phyloP scores from a whole-genome alignment of 2,329 filamentous ascomycete species.

The Beauveria pseudobassiana region DNA sequence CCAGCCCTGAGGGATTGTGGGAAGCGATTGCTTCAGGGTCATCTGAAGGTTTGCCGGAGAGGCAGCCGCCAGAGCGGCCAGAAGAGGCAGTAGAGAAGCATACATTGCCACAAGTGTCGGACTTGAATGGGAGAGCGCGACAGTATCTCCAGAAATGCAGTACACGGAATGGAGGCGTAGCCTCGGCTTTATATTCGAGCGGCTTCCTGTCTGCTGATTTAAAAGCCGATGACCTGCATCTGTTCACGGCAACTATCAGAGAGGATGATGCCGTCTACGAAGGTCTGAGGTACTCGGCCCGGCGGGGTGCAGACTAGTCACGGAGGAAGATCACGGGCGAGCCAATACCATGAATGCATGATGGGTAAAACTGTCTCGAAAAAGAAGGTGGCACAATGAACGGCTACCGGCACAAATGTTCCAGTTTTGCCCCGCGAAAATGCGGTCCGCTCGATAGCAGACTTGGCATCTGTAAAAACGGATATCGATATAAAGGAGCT shows the following conservation, averaged over 20 bases:
- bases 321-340: background rate
- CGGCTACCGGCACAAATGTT: conserved; percentile 4
- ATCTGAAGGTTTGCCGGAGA: conserved; percentile 7
- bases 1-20: conserved; percentile 6
- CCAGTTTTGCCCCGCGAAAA: conserved; percentile 1
- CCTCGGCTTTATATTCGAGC: background rate
- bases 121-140: background rate
- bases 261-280: background rate
- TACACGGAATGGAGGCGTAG: background rate
- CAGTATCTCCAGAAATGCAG: background rate
- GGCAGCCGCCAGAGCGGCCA: conserved; percentile 10
- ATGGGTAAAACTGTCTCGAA: background rate
- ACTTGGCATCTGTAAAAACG: background rate
- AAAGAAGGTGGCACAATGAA: background rate
- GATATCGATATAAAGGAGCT: background rate
- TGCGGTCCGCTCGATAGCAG: background rate
- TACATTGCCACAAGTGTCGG: background rate
- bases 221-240: background rate
- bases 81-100: conserved; percentile 6
- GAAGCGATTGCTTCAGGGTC: conserved; percentile 10
- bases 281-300: background rate
- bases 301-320: background rate
- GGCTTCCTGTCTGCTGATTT: background rate
- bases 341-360: background rate
- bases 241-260: background rate